These are phyloP conservation scores for Trichoderma virens DNA, from an alignment of 495 filamentous ascomycete genomes.

Conservation along the genomic window DNA sequence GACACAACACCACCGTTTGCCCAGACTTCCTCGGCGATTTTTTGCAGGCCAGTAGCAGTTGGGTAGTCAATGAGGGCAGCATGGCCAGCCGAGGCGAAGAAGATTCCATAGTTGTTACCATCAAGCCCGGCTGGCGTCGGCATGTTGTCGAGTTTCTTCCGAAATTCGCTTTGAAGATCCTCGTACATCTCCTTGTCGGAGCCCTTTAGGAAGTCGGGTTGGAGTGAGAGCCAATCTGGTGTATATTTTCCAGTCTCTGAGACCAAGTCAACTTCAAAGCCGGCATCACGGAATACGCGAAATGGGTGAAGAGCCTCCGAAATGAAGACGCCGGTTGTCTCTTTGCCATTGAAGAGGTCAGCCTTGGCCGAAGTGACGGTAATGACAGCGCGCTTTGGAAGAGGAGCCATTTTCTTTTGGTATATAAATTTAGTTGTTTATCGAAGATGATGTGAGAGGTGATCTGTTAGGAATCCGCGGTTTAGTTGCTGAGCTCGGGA, in stretches of 20 bases:
- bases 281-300: conserved; percentile 34
- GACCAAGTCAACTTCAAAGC: conserved; percentile 42
- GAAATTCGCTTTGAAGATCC: conserved; percentile 32
- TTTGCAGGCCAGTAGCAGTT: conserved; percentile 29
- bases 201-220: conserved; percentile 34
- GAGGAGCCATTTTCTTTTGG: conserved; percentile 32
- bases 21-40: conserved; percentile 32
- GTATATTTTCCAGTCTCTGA: conserved; percentile 42
- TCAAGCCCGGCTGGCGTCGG: conserved; percentile 27
- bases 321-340: conserved; percentile 37
- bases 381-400: conserved; percentile 36
- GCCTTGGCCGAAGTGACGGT: conserved; percentile 39
- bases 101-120: conserved; percentile 22
- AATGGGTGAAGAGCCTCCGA: conserved; percentile 43
- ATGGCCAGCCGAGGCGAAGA: conserved; percentile 40
- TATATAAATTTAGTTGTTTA: too few relatives aligned
- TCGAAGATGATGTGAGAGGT: too few relatives aligned
- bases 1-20: conserved; percentile 37
- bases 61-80: conserved; percentile 41
- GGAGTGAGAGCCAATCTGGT: conserved; percentile 38
- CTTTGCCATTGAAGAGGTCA: conserved; percentile 33
- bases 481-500: too few relatives aligned
- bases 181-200: conserved; percentile 32
- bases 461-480: too few relatives aligned
- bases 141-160: conserved; percentile 33